Percentiles rank a stretch among this genome's conserved stretches.
These are phyloP conservation scores for Acer yangbiense DNA, from an alignment of 345 rosid species.

Conservation along the genomic window DNA sequence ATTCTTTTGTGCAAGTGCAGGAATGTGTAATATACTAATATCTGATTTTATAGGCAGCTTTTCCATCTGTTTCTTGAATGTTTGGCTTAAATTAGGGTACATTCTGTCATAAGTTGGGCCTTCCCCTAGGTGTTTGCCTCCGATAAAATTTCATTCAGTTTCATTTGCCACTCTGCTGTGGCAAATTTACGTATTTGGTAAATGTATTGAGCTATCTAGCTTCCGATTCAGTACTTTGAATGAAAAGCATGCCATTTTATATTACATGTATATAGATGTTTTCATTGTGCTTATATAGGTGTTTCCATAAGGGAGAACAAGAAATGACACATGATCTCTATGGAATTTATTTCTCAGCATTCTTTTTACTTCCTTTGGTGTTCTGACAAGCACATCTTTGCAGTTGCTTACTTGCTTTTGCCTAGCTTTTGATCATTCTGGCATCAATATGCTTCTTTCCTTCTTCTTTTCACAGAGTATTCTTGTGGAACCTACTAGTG, in stretches of 20 bases:
- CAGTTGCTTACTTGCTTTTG: background rate
- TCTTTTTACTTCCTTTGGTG: background rate
- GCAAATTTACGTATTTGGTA: background rate
- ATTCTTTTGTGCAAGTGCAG: background rate
- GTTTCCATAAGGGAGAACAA: background rate
- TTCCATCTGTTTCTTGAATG: background rate
- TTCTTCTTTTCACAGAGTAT: conserved; percentile 47
- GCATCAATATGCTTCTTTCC: conserved; percentile 1
- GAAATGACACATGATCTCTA: background rate
- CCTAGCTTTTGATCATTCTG: conserved; percentile 6
- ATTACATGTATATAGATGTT: background rate
- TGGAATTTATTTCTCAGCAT: background rate
- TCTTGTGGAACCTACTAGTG: conserved; percentile 89
- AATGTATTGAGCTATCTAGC: background rate
- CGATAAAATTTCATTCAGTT: background rate
- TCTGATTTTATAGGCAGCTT: background rate
- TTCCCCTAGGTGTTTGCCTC: background rate
- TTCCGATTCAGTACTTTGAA: background rate
- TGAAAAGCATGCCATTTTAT: background rate
- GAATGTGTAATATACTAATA: conserved; percentile 9
- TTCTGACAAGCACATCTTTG: background rate
- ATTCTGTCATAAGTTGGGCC: background rate
- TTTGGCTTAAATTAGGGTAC: conserved; percentile 2
- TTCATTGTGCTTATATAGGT: background rate
- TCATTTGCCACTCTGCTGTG: background rate